A percentile compares a stretch with the other conserved stretches of the same genome.
These are phyloP conservation scores for Psilocybe azurescens DNA, from an alignment of 768 basidiomycete genomes.

Conservation along the genomic window DNA sequence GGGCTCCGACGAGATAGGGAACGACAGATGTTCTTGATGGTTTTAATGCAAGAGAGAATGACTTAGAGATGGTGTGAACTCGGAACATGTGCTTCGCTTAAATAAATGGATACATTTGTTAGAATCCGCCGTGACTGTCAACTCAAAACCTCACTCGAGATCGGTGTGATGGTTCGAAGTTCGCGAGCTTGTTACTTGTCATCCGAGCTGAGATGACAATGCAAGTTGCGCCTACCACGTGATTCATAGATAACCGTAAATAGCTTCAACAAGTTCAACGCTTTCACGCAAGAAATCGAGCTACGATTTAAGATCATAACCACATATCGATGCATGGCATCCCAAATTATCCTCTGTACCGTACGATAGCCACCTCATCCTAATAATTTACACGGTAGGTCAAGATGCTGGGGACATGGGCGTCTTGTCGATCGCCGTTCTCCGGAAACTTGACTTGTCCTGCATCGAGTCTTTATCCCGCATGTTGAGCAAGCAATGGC, in stretches of 20 bases:
- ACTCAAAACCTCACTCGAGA: constrained; percentile 11
- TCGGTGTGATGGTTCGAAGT: background rate
- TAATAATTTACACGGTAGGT: background rate
- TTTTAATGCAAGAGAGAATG: constrained; percentile 21
- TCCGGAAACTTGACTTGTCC: constrained; percentile 86
- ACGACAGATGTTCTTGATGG: background rate
- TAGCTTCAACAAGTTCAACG: background rate
- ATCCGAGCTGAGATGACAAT: background rate
- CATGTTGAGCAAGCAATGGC: constrained; percentile 12
- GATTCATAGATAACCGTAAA: background rate
- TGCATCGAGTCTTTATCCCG: constrained; percentile 76
- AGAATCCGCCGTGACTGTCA: background rate
- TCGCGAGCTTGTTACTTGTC: background rate
- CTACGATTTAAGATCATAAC: background rate
- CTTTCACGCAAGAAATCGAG: background rate
- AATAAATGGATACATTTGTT: background rate
- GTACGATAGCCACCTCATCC: background rate
- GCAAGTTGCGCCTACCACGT: background rate
- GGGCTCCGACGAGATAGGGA: background rate
- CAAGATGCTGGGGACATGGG: constrained; percentile 22
- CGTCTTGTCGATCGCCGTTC: constrained; percentile 42
- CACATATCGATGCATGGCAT: background rate
- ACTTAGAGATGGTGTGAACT: constrained; percentile 21
- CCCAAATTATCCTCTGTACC: background rate
- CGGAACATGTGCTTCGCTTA: constrained; percentile 21